A percentile compares a stretch with the other conserved stretches of the same genome.
Conservation (phyloP, 2,329 filamentous ascomycete species). For the Stagonosporopsis tanaceti region DNA sequence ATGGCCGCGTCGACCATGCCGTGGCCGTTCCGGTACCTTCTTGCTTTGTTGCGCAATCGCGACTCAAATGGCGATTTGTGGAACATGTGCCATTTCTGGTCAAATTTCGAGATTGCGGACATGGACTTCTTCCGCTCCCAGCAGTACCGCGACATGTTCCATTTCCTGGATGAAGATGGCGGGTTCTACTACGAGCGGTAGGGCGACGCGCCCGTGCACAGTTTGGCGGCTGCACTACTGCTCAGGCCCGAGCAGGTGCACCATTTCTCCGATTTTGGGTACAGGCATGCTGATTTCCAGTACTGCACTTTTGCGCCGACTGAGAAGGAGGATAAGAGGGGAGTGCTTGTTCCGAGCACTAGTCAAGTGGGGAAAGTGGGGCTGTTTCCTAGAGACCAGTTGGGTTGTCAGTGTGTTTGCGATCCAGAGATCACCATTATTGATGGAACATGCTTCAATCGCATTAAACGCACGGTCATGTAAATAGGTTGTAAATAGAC, state of each 20-base stretch:
- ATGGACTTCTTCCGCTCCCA: constrained; percentile 89
- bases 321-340: constrained; percentile 8
- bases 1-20: constrained; percentile 23
- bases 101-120: constrained; percentile 94
- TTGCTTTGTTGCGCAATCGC: constrained; percentile 56
- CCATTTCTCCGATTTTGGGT: constrained; percentile 98
- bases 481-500: constrained; percentile 4
- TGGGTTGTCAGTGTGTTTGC: constrained; percentile 20
- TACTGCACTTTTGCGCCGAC: constrained; percentile 18
- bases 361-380: neutral
- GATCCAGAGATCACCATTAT: constrained; percentile 6
- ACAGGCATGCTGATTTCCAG: constrained; percentile 62
- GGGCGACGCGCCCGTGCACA: constrained; percentile 96
- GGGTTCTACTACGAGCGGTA: constrained; percentile 57
- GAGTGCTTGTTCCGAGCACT: constrained; percentile 5
- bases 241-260: constrained; percentile 86
- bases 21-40: constrained; percentile 25
- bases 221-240: constrained; percentile 86
- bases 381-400: constrained; percentile 7
- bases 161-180: constrained; percentile 66
- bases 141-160: constrained; percentile 80
- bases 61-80: constrained; percentile 55
- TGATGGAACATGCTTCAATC: constrained; percentile 13
- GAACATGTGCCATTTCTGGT: constrained; percentile 64
- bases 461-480: constrained; percentile 12